Conservation (phyloP, 2,329 filamentous ascomycete genomes). For the Colletotrichum eremochloae region DNA sequence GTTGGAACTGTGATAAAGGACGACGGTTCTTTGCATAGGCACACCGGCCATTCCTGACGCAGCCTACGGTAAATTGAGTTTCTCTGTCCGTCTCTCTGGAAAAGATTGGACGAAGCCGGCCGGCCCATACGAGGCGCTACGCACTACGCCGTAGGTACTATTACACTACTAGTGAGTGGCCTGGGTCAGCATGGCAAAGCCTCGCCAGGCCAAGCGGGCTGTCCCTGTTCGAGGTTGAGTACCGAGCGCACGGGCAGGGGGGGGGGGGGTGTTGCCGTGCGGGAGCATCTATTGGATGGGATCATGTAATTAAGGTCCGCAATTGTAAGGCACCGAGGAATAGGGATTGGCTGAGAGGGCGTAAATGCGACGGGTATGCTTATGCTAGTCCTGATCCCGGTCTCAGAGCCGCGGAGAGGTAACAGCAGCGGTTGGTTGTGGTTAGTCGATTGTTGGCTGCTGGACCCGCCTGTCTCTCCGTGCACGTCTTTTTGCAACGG, state of each 20-base stretch:
- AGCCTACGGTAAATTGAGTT: constrained; percentile 3
- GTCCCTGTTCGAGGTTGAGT: constrained; percentile 43
- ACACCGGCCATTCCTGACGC: constrained; percentile 30
- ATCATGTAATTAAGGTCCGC: constrained; percentile 37
- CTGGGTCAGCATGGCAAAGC: constrained; percentile 28
- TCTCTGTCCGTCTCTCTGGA: background rate
- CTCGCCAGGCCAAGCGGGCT: constrained; percentile 42
- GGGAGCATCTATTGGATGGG: constrained; percentile 38
- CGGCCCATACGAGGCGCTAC: constrained; percentile 21
- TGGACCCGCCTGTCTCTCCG: background rate
- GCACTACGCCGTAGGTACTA: background rate
- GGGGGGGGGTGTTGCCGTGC: constrained; percentile 5
- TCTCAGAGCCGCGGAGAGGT: constrained; percentile 14
- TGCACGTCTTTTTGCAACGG: background rate
- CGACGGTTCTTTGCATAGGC: background rate
- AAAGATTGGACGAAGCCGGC: background rate
- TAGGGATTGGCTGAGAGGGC: constrained; percentile 30
- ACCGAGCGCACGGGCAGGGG: constrained; percentile 36
- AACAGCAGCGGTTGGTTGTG: constrained; percentile 9
- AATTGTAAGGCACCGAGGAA: constrained; percentile 29
- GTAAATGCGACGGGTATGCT: constrained; percentile 9
- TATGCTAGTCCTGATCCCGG: constrained; percentile 14
- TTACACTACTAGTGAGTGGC: constrained; percentile 8
- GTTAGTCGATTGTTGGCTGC: background rate
- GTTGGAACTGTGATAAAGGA: constrained; percentile 19